Percentiles rank a stretch among this genome's conserved stretches.
These are phyloP conservation scores for Truncatella angustata DNA, from an alignment of 2,329 filamentous ascomycete species.

Conservation along the genomic window DNA sequence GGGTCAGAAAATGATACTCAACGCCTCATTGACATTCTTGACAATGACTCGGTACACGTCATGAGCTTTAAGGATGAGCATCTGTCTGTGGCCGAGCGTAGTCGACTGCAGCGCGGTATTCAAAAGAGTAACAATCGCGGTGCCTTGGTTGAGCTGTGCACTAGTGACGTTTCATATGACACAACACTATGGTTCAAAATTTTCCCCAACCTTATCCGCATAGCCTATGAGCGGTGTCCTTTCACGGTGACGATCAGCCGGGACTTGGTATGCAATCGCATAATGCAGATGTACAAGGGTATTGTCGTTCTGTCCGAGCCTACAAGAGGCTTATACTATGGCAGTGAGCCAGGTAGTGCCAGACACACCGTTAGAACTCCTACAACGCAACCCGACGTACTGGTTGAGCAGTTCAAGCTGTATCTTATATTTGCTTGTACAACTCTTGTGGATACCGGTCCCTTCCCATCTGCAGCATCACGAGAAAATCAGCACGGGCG, in stretches of 20 bases:
- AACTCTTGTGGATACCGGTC: slow-evolving; percentile 81
- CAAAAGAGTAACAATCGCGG: slow-evolving; percentile 80
- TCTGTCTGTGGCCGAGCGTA: slow-evolving; percentile 87
- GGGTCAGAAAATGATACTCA: slow-evolving; percentile 59
- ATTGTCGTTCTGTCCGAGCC: slow-evolving; percentile 79
- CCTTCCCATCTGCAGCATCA: slow-evolving; percentile 53
- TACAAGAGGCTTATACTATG: slow-evolving; percentile 59
- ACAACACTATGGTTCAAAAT: slow-evolving; percentile 96
- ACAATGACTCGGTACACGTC: slow-evolving; percentile 83
- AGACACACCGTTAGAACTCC: slow-evolving; percentile 53
- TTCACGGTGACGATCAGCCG: slow-evolving; percentile 88
- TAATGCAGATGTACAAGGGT: slow-evolving; percentile 87
- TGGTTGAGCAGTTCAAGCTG: slow-evolving; percentile 97
- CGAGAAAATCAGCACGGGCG: slow-evolving; percentile 71
- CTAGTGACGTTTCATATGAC: slow-evolving; percentile 92
- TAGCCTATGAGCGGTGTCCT: slow-evolving; percentile 86
- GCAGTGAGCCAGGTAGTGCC: slow-evolving; percentile 56
- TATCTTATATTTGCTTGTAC: slow-evolving; percentile 97
- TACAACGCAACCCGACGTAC: slow-evolving; percentile 76
- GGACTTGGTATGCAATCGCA: slow-evolving; percentile 87
- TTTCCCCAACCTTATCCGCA: slow-evolving; percentile 89
- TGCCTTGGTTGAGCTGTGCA: slow-evolving; percentile 88
- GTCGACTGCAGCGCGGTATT: slow-evolving; percentile 85
- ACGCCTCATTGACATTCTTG: slow-evolving; percentile 86
- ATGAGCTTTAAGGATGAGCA: slow-evolving; percentile 92